Evolutionary conservation across 169 alveolate species (phyloP).

Genomic region (Plasmodium reichenowi): DNA sequence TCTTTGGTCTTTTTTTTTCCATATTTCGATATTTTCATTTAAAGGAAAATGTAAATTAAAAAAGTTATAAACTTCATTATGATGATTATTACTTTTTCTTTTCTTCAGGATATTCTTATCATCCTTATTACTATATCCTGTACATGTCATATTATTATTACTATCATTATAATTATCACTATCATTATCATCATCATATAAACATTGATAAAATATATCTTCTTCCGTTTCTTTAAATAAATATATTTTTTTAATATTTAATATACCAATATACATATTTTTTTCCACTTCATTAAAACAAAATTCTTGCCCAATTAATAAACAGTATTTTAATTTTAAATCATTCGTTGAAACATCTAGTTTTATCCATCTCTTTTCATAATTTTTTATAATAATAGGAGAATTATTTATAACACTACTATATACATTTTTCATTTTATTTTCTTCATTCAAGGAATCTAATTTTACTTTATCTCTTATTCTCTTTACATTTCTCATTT

Average conservation of each 20-base stretch:
- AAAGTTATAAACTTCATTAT: conserved; percentile 32
- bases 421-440: too few relatives aligned
- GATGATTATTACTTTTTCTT: neutral
- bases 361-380: conserved; percentile 25
- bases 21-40: conserved; percentile 69
- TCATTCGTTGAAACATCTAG: conserved; percentile 37
- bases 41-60: conserved; percentile 62
- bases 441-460: too few relatives aligned
- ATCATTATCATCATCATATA: conserved; percentile 5
- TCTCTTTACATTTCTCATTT: too few relatives aligned
- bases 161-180: neutral
- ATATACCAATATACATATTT: conserved; percentile 30
- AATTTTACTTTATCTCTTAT: too few relatives aligned
- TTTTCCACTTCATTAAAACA: conserved; percentile 41
- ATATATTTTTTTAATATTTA: conserved; percentile 45
- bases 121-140: neutral
- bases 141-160: neutral
- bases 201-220: conserved; percentile 43
- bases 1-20: conserved; percentile 76
- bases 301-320: conserved; percentile 71
- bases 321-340: conserved; percentile 56
- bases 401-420: too few relatives aligned
- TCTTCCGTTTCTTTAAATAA: conserved; percentile 54
- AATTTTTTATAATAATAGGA: conserved; percentile 37
- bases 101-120: neutral